phyloP scores from a whole-genome alignment of 371 early-diverging fungal species.

The Smittium culicis region DNA sequence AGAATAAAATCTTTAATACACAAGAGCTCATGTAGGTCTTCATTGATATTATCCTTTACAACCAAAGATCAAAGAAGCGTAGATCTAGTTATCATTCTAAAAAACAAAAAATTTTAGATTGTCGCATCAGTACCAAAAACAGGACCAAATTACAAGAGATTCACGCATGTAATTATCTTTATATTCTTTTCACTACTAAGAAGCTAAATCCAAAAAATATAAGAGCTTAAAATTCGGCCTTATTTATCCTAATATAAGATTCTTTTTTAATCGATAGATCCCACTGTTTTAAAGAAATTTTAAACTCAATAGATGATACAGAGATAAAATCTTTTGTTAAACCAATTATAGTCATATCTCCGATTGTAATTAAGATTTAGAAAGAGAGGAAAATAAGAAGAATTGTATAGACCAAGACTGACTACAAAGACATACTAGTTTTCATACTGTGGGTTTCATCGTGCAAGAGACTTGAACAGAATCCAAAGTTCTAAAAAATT shows the following conservation, averaged over 20 bases:
- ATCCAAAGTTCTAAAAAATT: neutral
- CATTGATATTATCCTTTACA: neutral
- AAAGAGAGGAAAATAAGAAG: neutral
- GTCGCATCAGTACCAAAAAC: neutral
- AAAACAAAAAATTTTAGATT: neutral
- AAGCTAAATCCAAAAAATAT: neutral
- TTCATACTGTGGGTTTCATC: neutral
- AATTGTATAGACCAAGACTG: neutral
- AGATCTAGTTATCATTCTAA: neutral
- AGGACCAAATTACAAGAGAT: neutral
- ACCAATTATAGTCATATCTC: neutral
- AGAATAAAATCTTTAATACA: neutral
- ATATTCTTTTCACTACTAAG: neutral
- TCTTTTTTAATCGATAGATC: neutral
- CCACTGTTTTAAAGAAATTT: neutral
- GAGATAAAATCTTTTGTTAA: neutral
- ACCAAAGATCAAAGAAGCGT: neutral
- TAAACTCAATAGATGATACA: neutral
- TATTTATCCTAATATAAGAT: neutral
- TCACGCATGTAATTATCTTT: neutral
- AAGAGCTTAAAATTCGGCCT: neutral
- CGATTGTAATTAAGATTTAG: neutral
- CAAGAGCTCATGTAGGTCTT: too few species aligned
- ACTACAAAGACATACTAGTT: neutral
- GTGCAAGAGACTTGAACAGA: neutral